Base-by-base conservation (phyloP, 345 rosid genomes). In the Euclidium syriacum region DNA sequence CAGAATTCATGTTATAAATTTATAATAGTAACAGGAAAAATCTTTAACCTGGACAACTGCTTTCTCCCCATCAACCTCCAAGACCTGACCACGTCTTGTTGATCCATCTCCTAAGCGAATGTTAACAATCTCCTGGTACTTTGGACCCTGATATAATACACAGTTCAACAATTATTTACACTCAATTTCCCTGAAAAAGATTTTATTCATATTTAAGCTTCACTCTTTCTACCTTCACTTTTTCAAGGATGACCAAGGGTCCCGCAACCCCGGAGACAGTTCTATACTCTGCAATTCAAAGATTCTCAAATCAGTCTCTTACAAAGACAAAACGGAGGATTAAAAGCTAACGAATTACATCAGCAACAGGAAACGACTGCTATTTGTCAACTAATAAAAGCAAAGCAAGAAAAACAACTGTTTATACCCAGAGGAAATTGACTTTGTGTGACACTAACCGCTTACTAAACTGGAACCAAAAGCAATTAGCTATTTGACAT, bases 201-300 rank as follows among this genome's bases (percentile, higher is more conserved):
- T 10, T 15, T 6, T 32, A 11, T 16, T 35, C 6, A 44, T 35
- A 5, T 3, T 7, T 52, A 61, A 53, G 73, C 51, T 60, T 68
- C 35, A 32, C 6, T 0, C 3, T 15, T 29, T 46, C 17, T 64
- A 87, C 99, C 99, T 94, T 94, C 57, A 94, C 99, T 84, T 94
- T 90, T 0, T 94, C 97, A 17, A 94, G 96, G 56, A 94, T 94
- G 72, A 94, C 99, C 54, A 90, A 78, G 29, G 99, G 99, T 53
- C 99, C 99, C 5, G 97, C 97, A 74, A 94, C 99, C 19, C 99
- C 97, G 11, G 96, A 85, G 63, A 94, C 97, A 33, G 99, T 94
- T 77, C 99, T 87, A 39, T 94, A 94, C 75, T 94, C 97, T 94
- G 83, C 75, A 64, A 33, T 51, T 39, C 38, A 54, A 71, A 66